phyloP scores from a whole-genome alignment of 129 eudicot genomes.

The Flaveria trinervia region DNA sequence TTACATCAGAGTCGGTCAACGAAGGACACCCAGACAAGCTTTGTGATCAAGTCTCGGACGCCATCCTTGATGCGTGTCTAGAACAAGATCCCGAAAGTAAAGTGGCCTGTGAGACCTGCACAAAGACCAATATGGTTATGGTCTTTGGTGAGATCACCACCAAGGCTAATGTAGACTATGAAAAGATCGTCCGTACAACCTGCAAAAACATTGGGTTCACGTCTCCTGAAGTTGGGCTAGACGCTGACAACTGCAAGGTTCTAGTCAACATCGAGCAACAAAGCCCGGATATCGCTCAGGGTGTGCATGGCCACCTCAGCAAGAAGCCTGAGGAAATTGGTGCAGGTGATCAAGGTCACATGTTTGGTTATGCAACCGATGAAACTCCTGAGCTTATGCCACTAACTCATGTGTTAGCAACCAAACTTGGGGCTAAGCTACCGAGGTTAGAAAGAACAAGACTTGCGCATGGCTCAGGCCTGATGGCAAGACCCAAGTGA shows the following conservation, averaged over 20 bases:
- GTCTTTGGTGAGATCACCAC: constrained; percentile 86
- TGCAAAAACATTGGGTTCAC: constrained; percentile 69
- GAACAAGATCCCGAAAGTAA: constrained; percentile 79
- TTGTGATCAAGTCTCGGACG: constrained; percentile 79
- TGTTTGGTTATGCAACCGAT: constrained; percentile 81
- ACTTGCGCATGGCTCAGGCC: constrained; percentile 78
- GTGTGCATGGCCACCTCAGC: constrained; percentile 72
- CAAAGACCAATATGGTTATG: constrained; percentile 79
- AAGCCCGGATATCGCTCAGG: constrained; percentile 78
- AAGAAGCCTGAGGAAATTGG: constrained; percentile 80
- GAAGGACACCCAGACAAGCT: constrained; percentile 87
- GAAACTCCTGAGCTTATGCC: constrained; percentile 87
- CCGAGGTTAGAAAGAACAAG: constrained; percentile 72
- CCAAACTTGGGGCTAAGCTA: constrained; percentile 77
- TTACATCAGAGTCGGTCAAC: constrained; percentile 78
- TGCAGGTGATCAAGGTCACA: constrained; percentile 77
- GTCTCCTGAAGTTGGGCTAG: constrained; percentile 74
- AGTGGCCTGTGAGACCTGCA: constrained; percentile 80
- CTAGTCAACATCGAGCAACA: constrained; percentile 78
- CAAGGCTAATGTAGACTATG: constrained; percentile 64
- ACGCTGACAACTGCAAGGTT: constrained; percentile 76
- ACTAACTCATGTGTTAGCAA: constrained; percentile 70
- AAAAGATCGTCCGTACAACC: constrained; percentile 65
- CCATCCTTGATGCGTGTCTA: constrained; percentile 75
- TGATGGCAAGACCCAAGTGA: constrained; percentile 75